These are phyloP conservation scores for Pleodorina starrii DNA, from an alignment of 139 green algal genomes.

Conservation along the genomic window DNA sequence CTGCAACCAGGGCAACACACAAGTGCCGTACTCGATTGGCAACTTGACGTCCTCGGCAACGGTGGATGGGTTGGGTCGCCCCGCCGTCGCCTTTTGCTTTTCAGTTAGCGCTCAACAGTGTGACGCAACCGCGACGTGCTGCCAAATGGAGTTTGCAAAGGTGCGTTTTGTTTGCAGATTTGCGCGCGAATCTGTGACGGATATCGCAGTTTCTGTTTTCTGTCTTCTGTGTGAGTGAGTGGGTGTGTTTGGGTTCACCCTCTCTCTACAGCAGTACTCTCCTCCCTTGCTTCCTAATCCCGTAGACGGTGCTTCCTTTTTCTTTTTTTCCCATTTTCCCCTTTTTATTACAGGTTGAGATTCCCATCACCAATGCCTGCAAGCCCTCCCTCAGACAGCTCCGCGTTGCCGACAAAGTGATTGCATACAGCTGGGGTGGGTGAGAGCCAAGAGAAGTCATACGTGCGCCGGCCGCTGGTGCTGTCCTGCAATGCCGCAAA, in stretches of 20 bases:
- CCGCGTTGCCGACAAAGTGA: neutral
- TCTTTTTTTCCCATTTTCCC: no score
- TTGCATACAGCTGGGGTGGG: conserved; percentile 17
- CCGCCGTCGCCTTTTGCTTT: conserved; percentile 1
- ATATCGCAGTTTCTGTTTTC: no score
- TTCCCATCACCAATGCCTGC: conserved; percentile 9
- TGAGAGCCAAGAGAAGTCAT: no score
- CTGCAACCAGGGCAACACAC: neutral
- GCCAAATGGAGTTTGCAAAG: conserved; percentile 16
- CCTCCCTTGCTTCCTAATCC: no score
- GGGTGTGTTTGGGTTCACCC: no score
- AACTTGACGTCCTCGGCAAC: neutral
- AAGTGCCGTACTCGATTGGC: neutral
- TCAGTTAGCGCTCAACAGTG: neutral
- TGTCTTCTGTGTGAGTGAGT: no score
- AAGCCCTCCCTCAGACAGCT: neutral
- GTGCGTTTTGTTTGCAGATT: neutral
- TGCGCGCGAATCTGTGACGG: no score
- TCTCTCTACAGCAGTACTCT: no score
- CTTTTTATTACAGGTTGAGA: conserved; percentile 21
- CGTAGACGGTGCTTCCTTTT: no score
- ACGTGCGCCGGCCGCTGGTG: no score
- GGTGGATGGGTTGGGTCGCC: neutral
- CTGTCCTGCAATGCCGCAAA: no score
- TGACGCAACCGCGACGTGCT: neutral